Conservation (phyloP, 2,329 filamentous ascomycete species). For the Passalora sequoiae region DNA sequence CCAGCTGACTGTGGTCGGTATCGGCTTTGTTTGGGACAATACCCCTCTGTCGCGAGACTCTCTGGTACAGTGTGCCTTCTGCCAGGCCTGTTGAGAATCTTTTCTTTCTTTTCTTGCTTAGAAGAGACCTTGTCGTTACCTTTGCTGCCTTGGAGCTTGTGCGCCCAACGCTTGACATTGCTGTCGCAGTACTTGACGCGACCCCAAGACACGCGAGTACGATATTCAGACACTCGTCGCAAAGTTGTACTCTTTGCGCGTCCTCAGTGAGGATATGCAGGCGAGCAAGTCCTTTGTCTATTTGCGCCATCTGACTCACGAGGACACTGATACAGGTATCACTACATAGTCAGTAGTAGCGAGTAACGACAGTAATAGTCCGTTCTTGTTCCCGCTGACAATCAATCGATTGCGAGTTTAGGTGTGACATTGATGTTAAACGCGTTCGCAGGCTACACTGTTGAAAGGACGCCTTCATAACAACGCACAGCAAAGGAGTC, state of each 20-base stretch:
- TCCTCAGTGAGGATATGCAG: conserved; percentile 42
- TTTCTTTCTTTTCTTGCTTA: conserved; percentile 51
- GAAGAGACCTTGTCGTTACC: conserved; percentile 43
- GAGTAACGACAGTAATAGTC: conserved; percentile 44
- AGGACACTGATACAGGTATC: conserved; percentile 46
- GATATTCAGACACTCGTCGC: background rate
- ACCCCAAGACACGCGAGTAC: conserved; percentile 29
- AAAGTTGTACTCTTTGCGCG: conserved; percentile 39
- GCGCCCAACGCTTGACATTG: conserved; percentile 49
- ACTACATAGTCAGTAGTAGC: conserved; percentile 48
- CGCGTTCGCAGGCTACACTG: background rate
- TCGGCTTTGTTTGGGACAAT: conserved; percentile 41
- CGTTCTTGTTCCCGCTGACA: conserved; percentile 25
- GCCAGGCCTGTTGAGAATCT: conserved; percentile 52
- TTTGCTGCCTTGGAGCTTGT: conserved; percentile 47
- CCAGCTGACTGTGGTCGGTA: conserved; percentile 35
- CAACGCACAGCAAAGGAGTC: no score
- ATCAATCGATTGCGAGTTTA: conserved; percentile 12
- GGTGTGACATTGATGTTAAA: conserved; percentile 16
- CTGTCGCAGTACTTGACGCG: conserved; percentile 52
- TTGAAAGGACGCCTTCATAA: background rate
- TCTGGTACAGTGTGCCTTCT: conserved; percentile 45
- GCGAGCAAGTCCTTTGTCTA: conserved; percentile 37
- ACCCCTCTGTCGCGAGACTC: conserved; percentile 40
- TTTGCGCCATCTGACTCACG: conserved; percentile 37